A percentile compares a stretch with the other conserved stretches of the same genome.
Evolutionary conservation across 345 rosid genomes (phyloP).

Genomic region (Citrus sinensis): DNA sequence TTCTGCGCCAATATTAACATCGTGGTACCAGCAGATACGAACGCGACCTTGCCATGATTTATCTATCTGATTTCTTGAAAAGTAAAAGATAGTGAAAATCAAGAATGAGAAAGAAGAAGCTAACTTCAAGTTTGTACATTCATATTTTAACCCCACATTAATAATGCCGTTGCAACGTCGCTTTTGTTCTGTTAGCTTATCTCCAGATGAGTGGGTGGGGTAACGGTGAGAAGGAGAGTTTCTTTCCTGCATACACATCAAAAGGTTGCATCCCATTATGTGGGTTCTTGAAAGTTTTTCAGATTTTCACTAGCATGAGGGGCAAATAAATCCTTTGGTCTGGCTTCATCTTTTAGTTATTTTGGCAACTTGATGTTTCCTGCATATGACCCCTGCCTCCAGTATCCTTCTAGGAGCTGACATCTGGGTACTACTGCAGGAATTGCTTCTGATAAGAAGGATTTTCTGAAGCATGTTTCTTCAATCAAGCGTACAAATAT

Average conservation of each 20-base stretch:
- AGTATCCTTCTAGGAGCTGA: neutral
- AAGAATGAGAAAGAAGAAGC: neutral
- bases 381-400: neutral
- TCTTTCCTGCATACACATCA: neutral
- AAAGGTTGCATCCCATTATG: neutral
- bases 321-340: neutral
- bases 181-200: neutral
- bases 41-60: too few relatives aligned
- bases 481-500: constrained; percentile 16
- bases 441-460: constrained; percentile 21
- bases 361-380: neutral
- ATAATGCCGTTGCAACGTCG: neutral
- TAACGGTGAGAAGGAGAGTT: neutral
- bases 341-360: neutral
- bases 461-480: constrained; percentile 17
- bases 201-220: neutral
- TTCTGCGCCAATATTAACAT: neutral
- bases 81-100: neutral
- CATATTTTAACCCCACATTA: neutral
- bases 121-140: neutral
- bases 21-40: neutral
- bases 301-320: neutral
- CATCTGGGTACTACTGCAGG: constrained; percentile 15
- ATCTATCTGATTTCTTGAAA: too few relatives aligned
- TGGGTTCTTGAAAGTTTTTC: neutral